These are phyloP conservation scores for Syzygium oleosum DNA, from an alignment of 345 rosid genomes.

Conservation along the genomic window DNA sequence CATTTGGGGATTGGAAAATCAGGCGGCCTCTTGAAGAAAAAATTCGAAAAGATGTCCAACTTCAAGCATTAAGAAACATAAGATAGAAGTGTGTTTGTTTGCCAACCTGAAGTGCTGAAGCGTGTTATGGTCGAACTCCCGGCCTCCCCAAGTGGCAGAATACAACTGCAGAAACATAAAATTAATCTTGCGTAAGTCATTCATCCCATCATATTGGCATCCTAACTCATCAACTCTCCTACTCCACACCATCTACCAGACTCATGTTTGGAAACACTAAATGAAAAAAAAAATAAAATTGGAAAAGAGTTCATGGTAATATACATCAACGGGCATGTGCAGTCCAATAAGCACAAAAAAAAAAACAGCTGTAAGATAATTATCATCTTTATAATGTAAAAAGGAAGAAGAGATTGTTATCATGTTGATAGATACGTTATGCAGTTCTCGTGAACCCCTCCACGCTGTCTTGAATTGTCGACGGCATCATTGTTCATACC, in stretches of 20 bases:
- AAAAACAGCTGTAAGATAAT: not conserved
- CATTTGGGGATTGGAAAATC: not conserved
- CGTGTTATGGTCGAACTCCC: conserved; percentile 42
- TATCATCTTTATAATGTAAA: not conserved
- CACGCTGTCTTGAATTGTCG: conserved; percentile 52
- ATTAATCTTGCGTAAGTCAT: not conserved
- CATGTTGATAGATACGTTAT: conserved; percentile 42
- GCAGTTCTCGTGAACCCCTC: conserved; percentile 80
- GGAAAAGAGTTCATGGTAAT: not conserved
- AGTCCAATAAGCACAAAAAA: not conserved
- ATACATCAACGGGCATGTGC: not conserved
- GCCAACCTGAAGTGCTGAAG: conserved; percentile 90
- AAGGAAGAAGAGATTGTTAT: not conserved
- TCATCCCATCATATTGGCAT: not conserved
- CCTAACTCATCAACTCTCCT: not conserved
- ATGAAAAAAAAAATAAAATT: not conserved
- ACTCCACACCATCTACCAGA: not conserved
- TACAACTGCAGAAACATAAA: conserved; percentile 38
- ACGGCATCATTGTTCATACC: conserved; percentile 49
- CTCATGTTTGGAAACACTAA: not conserved
- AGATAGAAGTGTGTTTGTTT: not conserved
- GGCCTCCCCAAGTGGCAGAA: conserved; percentile 40
- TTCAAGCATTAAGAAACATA: not conserved
- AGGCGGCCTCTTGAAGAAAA: not conserved
- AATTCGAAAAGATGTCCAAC: not conserved